Evolutionary conservation across 2,329 filamentous ascomycete genomes (phyloP).

Genomic region (Stemphylium lycopersici): DNA sequence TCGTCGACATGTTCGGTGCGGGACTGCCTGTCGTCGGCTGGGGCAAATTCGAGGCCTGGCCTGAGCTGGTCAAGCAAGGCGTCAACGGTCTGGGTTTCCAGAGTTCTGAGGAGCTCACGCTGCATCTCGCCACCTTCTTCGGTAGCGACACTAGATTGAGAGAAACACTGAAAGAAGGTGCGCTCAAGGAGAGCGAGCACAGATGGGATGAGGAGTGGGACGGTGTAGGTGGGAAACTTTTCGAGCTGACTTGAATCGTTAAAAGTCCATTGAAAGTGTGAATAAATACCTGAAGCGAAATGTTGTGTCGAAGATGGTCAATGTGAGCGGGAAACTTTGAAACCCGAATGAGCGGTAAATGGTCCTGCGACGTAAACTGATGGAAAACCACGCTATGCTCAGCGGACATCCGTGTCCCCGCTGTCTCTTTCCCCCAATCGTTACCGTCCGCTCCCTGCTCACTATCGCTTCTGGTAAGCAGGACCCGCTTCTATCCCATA

Average conservation of each 20-base stretch:
- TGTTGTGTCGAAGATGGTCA: background rate
- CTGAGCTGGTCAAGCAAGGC: slow-evolving; percentile 86
- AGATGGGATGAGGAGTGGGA: slow-evolving; percentile 97
- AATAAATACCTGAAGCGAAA: background rate
- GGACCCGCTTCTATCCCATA: too few species aligned
- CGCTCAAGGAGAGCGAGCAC: slow-evolving; percentile 72
- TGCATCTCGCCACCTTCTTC: slow-evolving; percentile 70
- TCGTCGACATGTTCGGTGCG: slow-evolving; percentile 98
- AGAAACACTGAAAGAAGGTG: slow-evolving; percentile 68
- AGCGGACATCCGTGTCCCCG: too few species aligned
- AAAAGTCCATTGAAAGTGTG: background rate
- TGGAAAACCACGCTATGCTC: too few species aligned
- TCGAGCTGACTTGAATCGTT: slow-evolving; percentile 47
- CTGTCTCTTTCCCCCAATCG: too few species aligned
- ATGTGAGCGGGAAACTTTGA: too few species aligned
- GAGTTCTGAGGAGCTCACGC: slow-evolving; percentile 68
- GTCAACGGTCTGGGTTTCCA: slow-evolving; percentile 86
- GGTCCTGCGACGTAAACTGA: too few species aligned
- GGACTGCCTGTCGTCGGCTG: slow-evolving; percentile 91
- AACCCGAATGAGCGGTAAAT: too few species aligned
- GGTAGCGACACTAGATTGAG: slow-evolving; percentile 61
- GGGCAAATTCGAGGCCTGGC: slow-evolving; percentile 83
- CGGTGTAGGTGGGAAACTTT: slow-evolving; percentile 73
- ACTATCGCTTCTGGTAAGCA: too few species aligned
- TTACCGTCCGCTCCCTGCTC: too few species aligned